phyloP scores from a whole-genome alignment of 1,284 basidiomycete genomes.

The Anthracocystis panici-leucophaei region DNA sequence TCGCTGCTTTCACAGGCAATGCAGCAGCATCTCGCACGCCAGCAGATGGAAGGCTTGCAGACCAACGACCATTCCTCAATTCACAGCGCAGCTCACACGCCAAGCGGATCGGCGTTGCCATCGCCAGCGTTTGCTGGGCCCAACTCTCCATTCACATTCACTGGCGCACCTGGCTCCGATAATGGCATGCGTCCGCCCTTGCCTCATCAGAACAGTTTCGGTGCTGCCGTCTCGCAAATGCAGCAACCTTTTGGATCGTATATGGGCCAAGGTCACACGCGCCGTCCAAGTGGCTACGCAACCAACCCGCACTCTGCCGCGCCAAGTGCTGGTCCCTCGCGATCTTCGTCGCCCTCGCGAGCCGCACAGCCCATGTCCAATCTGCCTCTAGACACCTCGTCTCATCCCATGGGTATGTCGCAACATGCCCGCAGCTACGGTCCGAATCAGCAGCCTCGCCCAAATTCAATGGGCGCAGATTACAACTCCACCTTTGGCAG shows the following conservation, averaged over 20 bases:
- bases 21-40: conserved; percentile 51
- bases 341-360: conserved; percentile 44
- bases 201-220: conserved; percentile 31
- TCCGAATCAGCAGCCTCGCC: conserved; percentile 14
- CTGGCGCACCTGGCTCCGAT: conserved; percentile 14
- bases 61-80: conserved; percentile 10
- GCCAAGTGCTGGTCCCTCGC: conserved; percentile 46
- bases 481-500: conserved; percentile 33
- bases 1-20: conserved; percentile 54
- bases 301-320: conserved; percentile 47
- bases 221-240: conserved; percentile 24
- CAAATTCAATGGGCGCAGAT: conserved; percentile 13
- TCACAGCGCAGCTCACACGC: conserved; percentile 28
- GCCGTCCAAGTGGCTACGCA: conserved; percentile 40
- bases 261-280: conserved; percentile 19
- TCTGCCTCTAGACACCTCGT: conserved; percentile 1
- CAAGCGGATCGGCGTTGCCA: conserved; percentile 37
- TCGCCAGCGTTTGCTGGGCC: conserved; percentile 36
- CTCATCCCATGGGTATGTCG: conserved; percentile 26
- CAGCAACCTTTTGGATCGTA: conserved; percentile 24
- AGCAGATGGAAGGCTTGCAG: conserved; percentile 30
- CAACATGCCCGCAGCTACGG: conserved; percentile 9
- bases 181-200: conserved; percentile 16
- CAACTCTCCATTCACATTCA: conserved; percentile 26
- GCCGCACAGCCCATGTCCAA: conserved; percentile 12